Percentiles rank a stretch among this genome's conserved stretches.
Conservation (phyloP, 2,329 filamentous ascomycete species). For the Ilyonectria mors-panacis region DNA sequence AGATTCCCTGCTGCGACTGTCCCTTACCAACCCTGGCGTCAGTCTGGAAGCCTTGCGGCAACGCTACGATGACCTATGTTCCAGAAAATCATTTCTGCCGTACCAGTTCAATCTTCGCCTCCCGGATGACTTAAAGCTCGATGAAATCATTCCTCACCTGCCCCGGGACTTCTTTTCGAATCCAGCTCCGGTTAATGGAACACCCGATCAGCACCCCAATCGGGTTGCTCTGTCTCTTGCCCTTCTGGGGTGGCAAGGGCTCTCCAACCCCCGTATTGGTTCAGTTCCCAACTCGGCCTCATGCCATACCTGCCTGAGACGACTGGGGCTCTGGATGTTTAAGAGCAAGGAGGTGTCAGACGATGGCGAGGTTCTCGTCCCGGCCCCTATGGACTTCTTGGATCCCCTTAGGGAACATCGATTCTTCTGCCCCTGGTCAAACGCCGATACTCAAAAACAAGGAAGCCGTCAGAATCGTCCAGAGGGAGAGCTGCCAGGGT, state of each 20-base stretch:
- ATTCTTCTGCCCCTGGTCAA: constrained; percentile 88
- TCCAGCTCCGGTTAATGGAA: constrained; percentile 52
- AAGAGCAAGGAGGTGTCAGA: constrained; percentile 78
- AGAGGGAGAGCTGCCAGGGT: constrained; percentile 62
- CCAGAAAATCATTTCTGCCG: constrained; percentile 69
- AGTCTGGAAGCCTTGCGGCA: constrained; percentile 72
- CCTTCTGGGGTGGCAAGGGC: constrained; percentile 83
- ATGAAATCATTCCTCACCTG: constrained; percentile 65
- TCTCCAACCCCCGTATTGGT: constrained; percentile 67
- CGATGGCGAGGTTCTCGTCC: constrained; percentile 66
- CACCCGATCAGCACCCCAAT: constrained; percentile 60
- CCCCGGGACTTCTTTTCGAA: constrained; percentile 69
- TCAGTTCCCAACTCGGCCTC: constrained; percentile 80
- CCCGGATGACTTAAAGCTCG: constrained; percentile 66
- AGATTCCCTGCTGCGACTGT: constrained; percentile 74
- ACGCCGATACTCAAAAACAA: constrained; percentile 70
- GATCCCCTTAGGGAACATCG: constrained; percentile 82
- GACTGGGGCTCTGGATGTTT: constrained; percentile 95
- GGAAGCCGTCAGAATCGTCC: constrained; percentile 51
- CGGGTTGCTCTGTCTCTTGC: constrained; percentile 78
- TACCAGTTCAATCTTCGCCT: constrained; percentile 74
- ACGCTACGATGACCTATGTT: constrained; percentile 76
- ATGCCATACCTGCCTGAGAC: constrained; percentile 89
- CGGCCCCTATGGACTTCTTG: constrained; percentile 75
- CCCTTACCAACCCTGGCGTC: constrained; percentile 72